Evolutionary conservation across 371 early-diverging fungal genomes (phyloP).

Genomic region (Cokeromyces recurvatus): DNA sequence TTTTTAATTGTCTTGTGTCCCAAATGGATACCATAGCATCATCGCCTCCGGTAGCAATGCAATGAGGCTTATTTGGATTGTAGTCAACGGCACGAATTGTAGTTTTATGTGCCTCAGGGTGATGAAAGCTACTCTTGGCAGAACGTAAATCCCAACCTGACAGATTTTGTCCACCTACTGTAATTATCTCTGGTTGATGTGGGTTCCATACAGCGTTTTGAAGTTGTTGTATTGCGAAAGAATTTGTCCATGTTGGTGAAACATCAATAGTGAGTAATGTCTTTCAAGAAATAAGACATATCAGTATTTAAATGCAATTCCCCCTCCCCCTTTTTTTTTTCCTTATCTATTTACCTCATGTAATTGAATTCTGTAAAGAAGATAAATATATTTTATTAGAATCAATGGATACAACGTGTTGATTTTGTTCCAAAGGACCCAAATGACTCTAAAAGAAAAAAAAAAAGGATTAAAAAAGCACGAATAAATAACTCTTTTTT

Average conservation of each 20-base stretch:
- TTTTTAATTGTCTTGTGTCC: slow-evolving; percentile 64
- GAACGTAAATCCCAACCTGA: slow-evolving; percentile 72
- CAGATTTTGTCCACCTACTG: slow-evolving; percentile 54
- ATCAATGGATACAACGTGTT: slow-evolving; percentile 23
- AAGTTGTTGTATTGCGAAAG: slow-evolving; percentile 14
- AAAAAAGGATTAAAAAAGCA: not conserved
- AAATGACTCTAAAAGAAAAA: slow-evolving; percentile 23
- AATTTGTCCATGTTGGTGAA: slow-evolving; percentile 4
- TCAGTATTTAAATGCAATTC: not conserved
- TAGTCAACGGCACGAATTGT: slow-evolving; percentile 73
- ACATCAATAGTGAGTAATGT: slow-evolving; percentile 12
- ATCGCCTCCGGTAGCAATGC: slow-evolving; percentile 79
- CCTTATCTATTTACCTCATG: too few relatives aligned
- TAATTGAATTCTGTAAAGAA: too few relatives aligned
- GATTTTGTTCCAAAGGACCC: slow-evolving; percentile 25
- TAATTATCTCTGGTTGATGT: slow-evolving; percentile 53
- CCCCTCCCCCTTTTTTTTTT: not conserved
- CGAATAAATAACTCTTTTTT: not conserved
- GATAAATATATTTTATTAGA: slow-evolving; percentile 13
- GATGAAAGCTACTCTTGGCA: slow-evolving; percentile 36
- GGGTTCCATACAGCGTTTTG: slow-evolving; percentile 74
- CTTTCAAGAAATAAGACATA: not conserved
- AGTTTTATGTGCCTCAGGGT: slow-evolving; percentile 58
- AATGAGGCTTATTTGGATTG: slow-evolving; percentile 82
- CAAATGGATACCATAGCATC: slow-evolving; percentile 82